Conservation (phyloP, 768 basidiomycete genomes). For the Hydnomerulius pinastri region DNA sequence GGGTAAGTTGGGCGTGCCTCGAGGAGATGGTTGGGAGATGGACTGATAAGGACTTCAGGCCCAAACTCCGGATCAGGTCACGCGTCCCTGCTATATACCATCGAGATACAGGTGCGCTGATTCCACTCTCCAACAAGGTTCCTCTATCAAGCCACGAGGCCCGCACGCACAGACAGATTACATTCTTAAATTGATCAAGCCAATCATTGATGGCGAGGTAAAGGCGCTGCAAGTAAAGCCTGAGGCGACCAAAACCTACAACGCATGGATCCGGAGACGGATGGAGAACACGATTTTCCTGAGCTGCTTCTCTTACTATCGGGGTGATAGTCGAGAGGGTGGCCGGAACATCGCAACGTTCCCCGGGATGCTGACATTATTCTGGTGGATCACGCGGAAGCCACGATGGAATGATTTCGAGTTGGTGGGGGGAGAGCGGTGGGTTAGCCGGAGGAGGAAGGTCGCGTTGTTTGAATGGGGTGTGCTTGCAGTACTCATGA, state of each 20-base stretch:
- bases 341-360: slow-evolving; percentile 45
- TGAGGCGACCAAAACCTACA: slow-evolving; percentile 50
- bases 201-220: slow-evolving; percentile 48
- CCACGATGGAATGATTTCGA: slow-evolving; percentile 47
- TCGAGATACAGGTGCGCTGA: slow-evolving; percentile 52
- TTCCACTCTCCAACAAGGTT: background rate
- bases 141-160: slow-evolving; percentile 2
- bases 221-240: slow-evolving; percentile 52
- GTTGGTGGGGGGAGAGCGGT: slow-evolving; percentile 39
- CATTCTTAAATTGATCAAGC: slow-evolving; percentile 51
- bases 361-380: slow-evolving; percentile 52
- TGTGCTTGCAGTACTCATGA: slow-evolving; percentile 23
- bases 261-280: slow-evolving; percentile 50
- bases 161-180: slow-evolving; percentile 44
- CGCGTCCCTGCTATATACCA: slow-evolving; percentile 55
- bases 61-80: slow-evolving; percentile 63
- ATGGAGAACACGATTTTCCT: slow-evolving; percentile 52
- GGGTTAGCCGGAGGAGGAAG: slow-evolving; percentile 33
- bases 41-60: slow-evolving; percentile 31
- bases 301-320: slow-evolving; percentile 57
- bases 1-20: slow-evolving; percentile 35
- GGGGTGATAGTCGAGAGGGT: slow-evolving; percentile 35
- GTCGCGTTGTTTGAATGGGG: slow-evolving; percentile 23
- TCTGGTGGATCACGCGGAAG: slow-evolving; percentile 52
- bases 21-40: background rate